Base-by-base conservation (phyloP, 129 eudicot genomes). In the Artemisia argyi region DNA sequence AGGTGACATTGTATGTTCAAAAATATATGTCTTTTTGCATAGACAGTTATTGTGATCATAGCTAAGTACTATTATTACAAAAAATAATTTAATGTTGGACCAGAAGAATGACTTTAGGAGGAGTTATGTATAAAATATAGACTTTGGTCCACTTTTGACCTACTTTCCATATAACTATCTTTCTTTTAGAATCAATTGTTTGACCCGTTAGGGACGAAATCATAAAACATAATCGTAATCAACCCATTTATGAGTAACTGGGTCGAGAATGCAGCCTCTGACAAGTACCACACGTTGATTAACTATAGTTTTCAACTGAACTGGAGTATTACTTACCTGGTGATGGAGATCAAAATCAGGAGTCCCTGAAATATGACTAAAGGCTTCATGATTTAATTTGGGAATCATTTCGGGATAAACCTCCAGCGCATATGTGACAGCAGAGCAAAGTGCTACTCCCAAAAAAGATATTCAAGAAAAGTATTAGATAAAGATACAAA, bases 381-480 rank as follows among this genome's bases (percentile, higher is more conserved):
- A 90, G 47, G 97, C 92, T 68, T 94, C 98, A 59, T 65, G 55
- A 71, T 79, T 94, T 73, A 94, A 75, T 76, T 90, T 89, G 5
- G 87, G 80, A 57, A 90, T 78, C 92, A 94, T 88, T 80, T 94
- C 97, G 17, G 98, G 98, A 78, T 94, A 87, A 61, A 90, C 96
- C 78, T 94, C 98, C 84, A 94, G 79, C 91, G 79, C 91, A 90
- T 79, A 78, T 94, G 97, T 14, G 98, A 94, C 78, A 94, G 74
- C 82, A 94, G 79, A 24, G 85, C 22, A 20, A 20, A 20, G 22
- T 20, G 22, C 22, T 20, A 20, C 22, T 20, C 22, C 22, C 22
- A 20, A 20, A 20, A 20, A 20, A 20, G 22, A 20, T 20, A 20
- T 20, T 20, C 22, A 20, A 20, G 22, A 20, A 20, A 20, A 20